Percentiles rank a stretch among this genome's conserved stretches.
Evolutionary conservation across 2,329 filamentous ascomycete genomes (phyloP).

Genomic region (Cucurbitaria berberidis): DNA sequence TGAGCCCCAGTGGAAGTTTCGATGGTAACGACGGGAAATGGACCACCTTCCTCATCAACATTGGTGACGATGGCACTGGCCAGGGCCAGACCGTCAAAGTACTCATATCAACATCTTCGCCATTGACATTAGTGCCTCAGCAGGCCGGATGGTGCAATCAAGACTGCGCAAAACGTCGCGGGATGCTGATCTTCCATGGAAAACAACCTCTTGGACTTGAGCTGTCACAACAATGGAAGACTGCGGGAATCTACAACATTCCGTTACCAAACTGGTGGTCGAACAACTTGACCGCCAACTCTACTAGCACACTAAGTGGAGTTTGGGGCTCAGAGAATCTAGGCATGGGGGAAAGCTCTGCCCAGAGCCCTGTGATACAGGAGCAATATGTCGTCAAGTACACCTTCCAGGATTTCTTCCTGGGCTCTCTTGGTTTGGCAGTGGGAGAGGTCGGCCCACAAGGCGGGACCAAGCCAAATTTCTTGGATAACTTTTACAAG

Average conservation of each 20-base stretch:
- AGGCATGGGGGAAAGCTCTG: conserved; percentile 32
- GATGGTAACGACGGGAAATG: conserved; percentile 52
- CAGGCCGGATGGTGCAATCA: conserved; percentile 35
- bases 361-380: conserved; percentile 12
- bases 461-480: conserved; percentile 17
- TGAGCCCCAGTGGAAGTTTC: conserved; percentile 30
- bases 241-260: conserved; percentile 19
- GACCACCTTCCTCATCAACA: conserved; percentile 51
- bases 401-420: conserved; percentile 29
- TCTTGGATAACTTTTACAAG: conserved; percentile 27
- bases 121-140: conserved; percentile 31
- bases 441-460: conserved; percentile 12
- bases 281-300: conserved; percentile 1
- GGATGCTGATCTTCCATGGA: conserved; percentile 26
- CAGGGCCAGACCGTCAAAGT: conserved; percentile 47
- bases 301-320: conserved; percentile 17
- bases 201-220: conserved; percentile 30
- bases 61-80: conserved; percentile 37
- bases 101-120: conserved; percentile 41
- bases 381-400: conserved; percentile 29
- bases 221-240: conserved; percentile 23
- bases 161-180: conserved; percentile 38
- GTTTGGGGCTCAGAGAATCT: conserved; percentile 31
- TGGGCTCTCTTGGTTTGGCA: conserved; percentile 42
- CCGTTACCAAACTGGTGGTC: conserved; percentile 28